Evolutionary conservation across 2,329 filamentous ascomycete species (phyloP).

Genomic region (Colletotrichum sp.): DNA sequence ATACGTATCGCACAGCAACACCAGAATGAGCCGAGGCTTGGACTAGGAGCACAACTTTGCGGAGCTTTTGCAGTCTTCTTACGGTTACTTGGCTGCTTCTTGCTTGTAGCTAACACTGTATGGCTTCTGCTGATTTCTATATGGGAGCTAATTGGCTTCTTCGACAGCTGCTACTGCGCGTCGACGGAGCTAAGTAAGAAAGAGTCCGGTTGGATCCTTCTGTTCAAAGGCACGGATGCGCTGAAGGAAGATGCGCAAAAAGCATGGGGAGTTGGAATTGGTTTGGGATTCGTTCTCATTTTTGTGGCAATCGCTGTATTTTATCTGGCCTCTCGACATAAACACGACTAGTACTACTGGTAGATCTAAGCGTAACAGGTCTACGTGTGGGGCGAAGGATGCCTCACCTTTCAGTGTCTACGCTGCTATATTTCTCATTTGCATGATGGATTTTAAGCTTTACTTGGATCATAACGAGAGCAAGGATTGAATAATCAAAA

Average conservation of each 20-base stretch:
- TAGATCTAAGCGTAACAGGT: background rate
- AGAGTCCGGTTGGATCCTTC: rapidly evolving
- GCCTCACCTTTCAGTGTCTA: rapidly evolving
- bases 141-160: background rate
- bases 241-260: background rate
- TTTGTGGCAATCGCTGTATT: background rate
- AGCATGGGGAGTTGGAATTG: background rate
- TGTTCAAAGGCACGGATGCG: background rate
- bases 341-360: rapidly evolving
- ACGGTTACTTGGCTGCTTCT: rapidly evolving
- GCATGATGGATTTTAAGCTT: rapidly evolving
- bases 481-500: background rate
- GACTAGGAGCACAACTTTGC: rapidly evolving
- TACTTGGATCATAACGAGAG: rapidly evolving
- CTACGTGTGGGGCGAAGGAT: background rate
- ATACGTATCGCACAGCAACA: rapidly evolving
- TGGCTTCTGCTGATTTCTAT: background rate
- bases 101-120: background rate
- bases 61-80: rapidly evolving
- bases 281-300: background rate
- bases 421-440: background rate
- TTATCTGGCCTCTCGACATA: background rate
- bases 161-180: background rate
- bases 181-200: background rate
- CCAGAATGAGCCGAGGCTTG: background rate